Evolutionary conservation across 495 filamentous ascomycete species (phyloP), one percentile per base, ranked within the genome.

Genomic region (Ramalina intermedia): DNA sequence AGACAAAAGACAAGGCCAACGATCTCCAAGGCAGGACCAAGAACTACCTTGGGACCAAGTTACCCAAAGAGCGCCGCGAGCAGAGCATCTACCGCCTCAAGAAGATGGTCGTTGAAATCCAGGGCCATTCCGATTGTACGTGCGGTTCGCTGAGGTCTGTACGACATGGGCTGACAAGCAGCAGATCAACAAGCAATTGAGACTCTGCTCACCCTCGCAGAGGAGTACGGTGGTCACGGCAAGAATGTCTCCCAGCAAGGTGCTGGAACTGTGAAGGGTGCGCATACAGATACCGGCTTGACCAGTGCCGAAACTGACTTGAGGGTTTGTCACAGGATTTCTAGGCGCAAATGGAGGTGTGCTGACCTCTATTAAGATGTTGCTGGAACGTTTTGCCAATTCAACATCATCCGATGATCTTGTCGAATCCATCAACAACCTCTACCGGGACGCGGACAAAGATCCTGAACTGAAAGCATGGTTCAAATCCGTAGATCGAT

Each of bases 51-150:
- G 70, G 72, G 14, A 71, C 78, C 45, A 96, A 96, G 71, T 71
- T 98, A 63, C 90, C 91, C 0, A 70, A 89, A 69, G 90, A 96
- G 67, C 87, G 93, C 50, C 87, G 90, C 26, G 88, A 96, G 2
- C 90, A 94, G 70, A 80, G 79, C 21, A 79, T 96, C 57, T 96
- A 80, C 75, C 84, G 91, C 42, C 63, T 98, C 49, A 96, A 96
- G 79, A 96, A 96, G 76, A 94, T 98, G 85, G 67, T 98, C 23
- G 73, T 95, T 48, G 91, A 98, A 70, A 83, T 94, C 48, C 91
- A 98, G 63, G 81, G 87, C 37, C 91, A 95, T 60, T 77, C 80
- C 45, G 91, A 96, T 53, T 98, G 79, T 82, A 62, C 63, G 78
- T 5, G 12, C n/a, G 23, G 11, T 18, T 11, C 2, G 26, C 11